Evolutionary conservation across 495 filamentous ascomycete species (phyloP), one percentile per base, ranked within the genome.

Genomic region (Xylaria sp.): DNA sequence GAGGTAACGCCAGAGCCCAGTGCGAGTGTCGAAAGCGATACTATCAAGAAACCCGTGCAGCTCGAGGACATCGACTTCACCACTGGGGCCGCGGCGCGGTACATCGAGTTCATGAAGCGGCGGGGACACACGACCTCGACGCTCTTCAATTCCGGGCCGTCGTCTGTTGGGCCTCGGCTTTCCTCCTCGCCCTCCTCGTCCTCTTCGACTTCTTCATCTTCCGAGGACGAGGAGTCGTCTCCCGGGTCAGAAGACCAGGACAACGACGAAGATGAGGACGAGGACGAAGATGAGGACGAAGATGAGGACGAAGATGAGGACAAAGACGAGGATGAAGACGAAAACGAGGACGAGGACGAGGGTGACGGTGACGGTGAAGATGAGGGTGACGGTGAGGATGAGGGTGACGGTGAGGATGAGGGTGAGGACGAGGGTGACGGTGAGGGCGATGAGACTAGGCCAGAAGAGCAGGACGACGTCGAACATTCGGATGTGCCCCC

Each of bases 21-120:
- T 26, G 37, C 37, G 21, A 37, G 5, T 15, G 35, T 7, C 5
- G 15, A 4, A 24, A 24, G 37, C 19, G 24, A 31, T 14, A 29
- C 1, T 15, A 9, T 1, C 61, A 48, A 31, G 24, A 44, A 31
- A 2, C 37, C n/a, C 12, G 59, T 62, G 8, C n/a, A 15, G 7
- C 59, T 41, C 11, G 37, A 43, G 59, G 59, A 62, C 21, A 43
- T 62, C 21, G 59, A 62, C 37, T 43, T 62, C 11, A 62, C n/a
- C 21, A 15, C 35, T 8, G 59, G 59, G n/a, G 59, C 59, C n/a
- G 59, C 59, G 4, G 59, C 59, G 0, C 37, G 59, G 59, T 62
- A 62, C 12, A 41, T 62, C 11, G 37, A 43, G 37, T 62, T 62
- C 21, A 41, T 62, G 59, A 43, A 24, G 35, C 19, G 5, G 59